These are phyloP conservation scores for Mucor lusitanicus DNA, from an alignment of 371 early-diverging fungal genomes.

Conservation along the genomic window DNA sequence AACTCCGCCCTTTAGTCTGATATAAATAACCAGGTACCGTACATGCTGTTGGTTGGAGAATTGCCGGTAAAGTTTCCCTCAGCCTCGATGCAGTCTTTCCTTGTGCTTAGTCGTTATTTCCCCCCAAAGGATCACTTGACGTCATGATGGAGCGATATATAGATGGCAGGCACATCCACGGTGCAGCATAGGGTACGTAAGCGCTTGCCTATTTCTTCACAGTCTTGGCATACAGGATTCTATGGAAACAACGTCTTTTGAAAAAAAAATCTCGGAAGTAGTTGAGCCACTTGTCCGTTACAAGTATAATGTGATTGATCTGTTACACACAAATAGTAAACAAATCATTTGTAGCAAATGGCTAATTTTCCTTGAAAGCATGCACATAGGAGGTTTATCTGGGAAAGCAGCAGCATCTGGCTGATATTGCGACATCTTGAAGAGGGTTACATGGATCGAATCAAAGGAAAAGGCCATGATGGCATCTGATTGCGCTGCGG, in stretches of 20 bases:
- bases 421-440: too few species aligned
- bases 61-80: not conserved
- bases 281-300: not conserved
- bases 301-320: not conserved
- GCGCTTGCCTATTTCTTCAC: not conserved
- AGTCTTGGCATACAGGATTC: not conserved
- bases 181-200: not conserved
- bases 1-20: not conserved
- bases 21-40: not conserved
- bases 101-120: not conserved
- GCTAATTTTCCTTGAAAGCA: not conserved
- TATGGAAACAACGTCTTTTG: not conserved
- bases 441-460: not conserved
- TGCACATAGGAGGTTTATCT: too few species aligned
- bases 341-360: not conserved
- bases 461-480: not conserved
- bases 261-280: not conserved
- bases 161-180: too few species aligned
- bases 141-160: not conserved
- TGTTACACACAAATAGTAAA: conserved; percentile 1
- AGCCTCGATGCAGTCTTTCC: not conserved
- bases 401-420: too few species aligned
- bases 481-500: not conserved
- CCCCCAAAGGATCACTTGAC: not conserved
- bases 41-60: too few species aligned